Base-by-base conservation (phyloP, 2,329 filamentous ascomycete species). In the Cladosporium sp. region DNA sequence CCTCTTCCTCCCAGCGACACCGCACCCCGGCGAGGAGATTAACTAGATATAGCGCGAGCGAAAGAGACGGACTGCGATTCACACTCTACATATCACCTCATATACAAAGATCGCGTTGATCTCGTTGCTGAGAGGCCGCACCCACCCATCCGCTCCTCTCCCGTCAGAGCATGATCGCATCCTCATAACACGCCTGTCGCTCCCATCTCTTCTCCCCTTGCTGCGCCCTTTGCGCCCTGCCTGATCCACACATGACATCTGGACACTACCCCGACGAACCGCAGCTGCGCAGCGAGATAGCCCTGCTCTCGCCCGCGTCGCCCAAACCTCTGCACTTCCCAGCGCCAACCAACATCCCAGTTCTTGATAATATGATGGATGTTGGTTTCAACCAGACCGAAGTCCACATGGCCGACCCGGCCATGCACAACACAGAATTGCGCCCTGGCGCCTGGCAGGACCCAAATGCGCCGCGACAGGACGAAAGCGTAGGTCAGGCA, bases 361-460 rank as follows among this genome's bases (percentile, higher is more conserved):
- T 92, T 64, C 82, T 91, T 74, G 85, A 88, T 75, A 88, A 89
- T 75, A 88, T 90, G 80, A 91, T 87, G 85, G 88, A 92, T 79
- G 87, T 88, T 64, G 80, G 85, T 72, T 90, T 90, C 82, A 88
- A 89, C 79, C 87, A 90, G 76, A 87, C 87, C 65, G 83, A 87
- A 64, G 84, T 84, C 68, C 86, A 87, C 76, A 81, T 85, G 81
- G 69, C 62, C 61, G 73, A 75, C 58, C 74, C 75, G 15, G 68
- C 73, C 65, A 73, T 72, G 70, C 75, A 70, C 70, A 71, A 76
- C 65, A 76, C 74, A 21, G 74, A 74, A 65, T 67, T 77, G 6
- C 66, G 75, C n/a, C 71, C 74, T 3, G 72, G 74, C 61, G 70
- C 73, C 32, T 77, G 75, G 75, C 73, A 73, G 55, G 73, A 74